These are phyloP conservation scores for Apiospora pterosperma DNA, from an alignment of 2,329 filamentous ascomycete species.

Conservation along the genomic window DNA sequence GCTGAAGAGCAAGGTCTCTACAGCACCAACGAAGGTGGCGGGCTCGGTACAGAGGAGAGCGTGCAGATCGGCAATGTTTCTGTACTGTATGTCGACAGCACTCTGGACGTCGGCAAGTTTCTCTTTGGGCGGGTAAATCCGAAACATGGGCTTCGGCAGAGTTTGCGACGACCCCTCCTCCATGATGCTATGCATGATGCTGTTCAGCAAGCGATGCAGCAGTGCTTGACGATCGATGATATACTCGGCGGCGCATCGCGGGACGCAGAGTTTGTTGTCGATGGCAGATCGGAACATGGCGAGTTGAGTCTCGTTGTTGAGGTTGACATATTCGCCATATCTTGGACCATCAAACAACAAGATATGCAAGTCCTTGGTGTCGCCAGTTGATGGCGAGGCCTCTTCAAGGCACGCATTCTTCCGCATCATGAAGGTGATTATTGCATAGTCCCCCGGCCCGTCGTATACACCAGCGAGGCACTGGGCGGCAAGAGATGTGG, in stretches of 20 bases:
- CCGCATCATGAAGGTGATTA: constrained; percentile 32
- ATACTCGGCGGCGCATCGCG: constrained; percentile 28
- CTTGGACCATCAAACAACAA: too few species aligned
- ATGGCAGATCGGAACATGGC: too few species aligned
- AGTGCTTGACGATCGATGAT: constrained; percentile 36
- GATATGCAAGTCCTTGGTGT: too few species aligned
- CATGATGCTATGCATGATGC: constrained; percentile 41
- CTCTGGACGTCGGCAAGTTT: constrained; percentile 27
- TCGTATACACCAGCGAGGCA: constrained; percentile 28
- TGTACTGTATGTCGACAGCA: constrained; percentile 30
- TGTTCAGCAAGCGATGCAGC: constrained; percentile 34
- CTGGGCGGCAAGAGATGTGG: constrained; percentile 29
- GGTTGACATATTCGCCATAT: too few species aligned
- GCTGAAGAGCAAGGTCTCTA: constrained; percentile 36
- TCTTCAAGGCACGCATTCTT: too few species aligned
- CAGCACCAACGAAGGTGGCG: constrained; percentile 26
- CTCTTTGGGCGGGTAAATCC: constrained; percentile 25
- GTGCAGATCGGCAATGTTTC: constrained; percentile 30
- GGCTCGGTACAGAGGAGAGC: constrained; percentile 25
- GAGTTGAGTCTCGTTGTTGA: too few species aligned
- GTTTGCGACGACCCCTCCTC: constrained; percentile 32
- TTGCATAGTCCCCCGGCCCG: constrained; percentile 29
- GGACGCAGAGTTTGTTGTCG: constrained; percentile 20
- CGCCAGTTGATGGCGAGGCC: too few species aligned
- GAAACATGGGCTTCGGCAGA: constrained; percentile 19